phyloP scores from a whole-genome alignment of 1,284 basidiomycete species.

The Irpex sp. region DNA sequence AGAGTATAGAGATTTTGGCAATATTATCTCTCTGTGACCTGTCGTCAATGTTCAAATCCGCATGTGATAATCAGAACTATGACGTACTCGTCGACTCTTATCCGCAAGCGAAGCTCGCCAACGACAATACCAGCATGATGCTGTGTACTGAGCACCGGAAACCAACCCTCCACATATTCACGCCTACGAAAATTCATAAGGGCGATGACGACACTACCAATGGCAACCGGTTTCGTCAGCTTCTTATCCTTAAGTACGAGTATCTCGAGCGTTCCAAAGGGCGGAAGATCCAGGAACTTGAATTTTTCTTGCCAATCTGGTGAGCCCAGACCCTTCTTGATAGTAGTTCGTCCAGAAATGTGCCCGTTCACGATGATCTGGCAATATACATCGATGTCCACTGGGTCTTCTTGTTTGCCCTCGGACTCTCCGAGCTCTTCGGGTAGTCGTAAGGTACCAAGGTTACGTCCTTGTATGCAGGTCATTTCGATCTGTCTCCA shows the following conservation, averaged over 20 bases:
- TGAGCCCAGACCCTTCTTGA: conserved; percentile 59
- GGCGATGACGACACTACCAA: conserved; percentile 65
- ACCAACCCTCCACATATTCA: conserved; percentile 78
- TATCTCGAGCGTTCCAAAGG: conserved; percentile 64
- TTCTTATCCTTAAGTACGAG: conserved; percentile 66
- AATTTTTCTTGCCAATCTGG: conserved; percentile 81
- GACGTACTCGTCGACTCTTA: conserved; percentile 74
- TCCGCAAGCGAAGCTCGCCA: conserved; percentile 70
- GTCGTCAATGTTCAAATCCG: neutral
- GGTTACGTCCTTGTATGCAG: conserved; percentile 65
- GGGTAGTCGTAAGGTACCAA: conserved; percentile 39
- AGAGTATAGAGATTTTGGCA: conserved; percentile 59
- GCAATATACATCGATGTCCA: conserved; percentile 67
- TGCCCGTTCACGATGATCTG: conserved; percentile 63
- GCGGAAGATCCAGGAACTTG: conserved; percentile 66
- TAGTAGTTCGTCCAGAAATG: conserved; percentile 67
- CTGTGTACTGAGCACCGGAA: conserved; percentile 60
- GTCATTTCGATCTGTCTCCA: conserved; percentile 77
- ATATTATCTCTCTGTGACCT: conserved; percentile 61
- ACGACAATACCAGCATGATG: conserved; percentile 51
- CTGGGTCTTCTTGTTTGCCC: conserved; percentile 35
- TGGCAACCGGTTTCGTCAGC: conserved; percentile 44
- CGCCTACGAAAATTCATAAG: conserved; percentile 69
- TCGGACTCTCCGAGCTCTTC: conserved; percentile 28
- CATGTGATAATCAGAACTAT: neutral